These are phyloP conservation scores for Colletotrichum sublineola DNA, from an alignment of 2,329 filamentous ascomycete species.

Conservation along the genomic window DNA sequence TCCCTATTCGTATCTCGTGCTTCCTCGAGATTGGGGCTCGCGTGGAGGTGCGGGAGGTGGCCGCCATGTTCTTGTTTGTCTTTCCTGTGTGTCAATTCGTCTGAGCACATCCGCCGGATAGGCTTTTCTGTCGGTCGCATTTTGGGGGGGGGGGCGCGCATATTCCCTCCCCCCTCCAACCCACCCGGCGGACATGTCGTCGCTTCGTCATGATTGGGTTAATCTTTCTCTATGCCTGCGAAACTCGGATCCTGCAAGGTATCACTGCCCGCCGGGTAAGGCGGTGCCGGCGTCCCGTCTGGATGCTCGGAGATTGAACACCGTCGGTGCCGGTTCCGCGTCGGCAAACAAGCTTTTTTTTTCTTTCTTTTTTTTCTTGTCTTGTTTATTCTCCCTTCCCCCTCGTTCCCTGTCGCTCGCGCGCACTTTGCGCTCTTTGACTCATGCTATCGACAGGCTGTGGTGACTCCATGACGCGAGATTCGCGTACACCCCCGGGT, in stretches of 20 bases:
- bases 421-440: neutral
- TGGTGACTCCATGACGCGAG: neutral
- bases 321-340: conserved; percentile 18
- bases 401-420: neutral
- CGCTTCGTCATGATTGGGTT: neutral
- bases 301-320: conserved; percentile 6
- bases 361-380: no score
- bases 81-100: conserved; percentile 7
- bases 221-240: neutral
- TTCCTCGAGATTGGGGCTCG: neutral
- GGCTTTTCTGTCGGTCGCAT: conserved; percentile 2
- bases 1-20: neutral
- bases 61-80: neutral
- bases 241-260: neutral
- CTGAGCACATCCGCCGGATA: conserved; percentile 2
- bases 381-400: no score
- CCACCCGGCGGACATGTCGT: neutral
- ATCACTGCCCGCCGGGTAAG: neutral
- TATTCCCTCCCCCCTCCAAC: no score
- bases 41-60: neutral
- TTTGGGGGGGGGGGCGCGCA: neutral
- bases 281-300: conserved; percentile 14
- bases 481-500: no score
- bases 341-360: conserved; percentile 17
- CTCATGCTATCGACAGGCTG: neutral